Evolutionary conservation across 1,139 yeast genomes (phyloP).

Genomic region (Taphrina sp.): DNA sequence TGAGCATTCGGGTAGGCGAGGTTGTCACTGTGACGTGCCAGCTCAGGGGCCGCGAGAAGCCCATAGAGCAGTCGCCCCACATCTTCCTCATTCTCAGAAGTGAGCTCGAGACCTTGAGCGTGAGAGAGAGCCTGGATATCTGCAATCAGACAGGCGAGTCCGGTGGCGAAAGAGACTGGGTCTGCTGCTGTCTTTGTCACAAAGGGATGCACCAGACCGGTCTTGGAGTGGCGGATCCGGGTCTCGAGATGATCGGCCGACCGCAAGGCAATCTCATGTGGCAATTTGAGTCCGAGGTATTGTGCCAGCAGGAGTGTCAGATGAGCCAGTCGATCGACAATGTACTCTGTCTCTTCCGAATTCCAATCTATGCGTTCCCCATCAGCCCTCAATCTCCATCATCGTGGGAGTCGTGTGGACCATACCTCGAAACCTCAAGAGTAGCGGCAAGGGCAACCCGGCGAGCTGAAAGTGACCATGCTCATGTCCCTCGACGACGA

Average conservation of each 20-base stretch:
- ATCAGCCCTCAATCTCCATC: no score
- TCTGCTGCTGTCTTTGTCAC: not conserved
- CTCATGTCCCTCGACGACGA: not conserved
- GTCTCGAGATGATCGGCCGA: not conserved
- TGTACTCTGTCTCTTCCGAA: not conserved
- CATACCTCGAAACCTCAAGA: conserved; percentile 16
- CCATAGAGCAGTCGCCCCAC: conserved; percentile 5
- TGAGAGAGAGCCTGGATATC: conserved; percentile 4
- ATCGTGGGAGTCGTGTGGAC: no score
- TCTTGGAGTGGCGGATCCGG: not conserved
- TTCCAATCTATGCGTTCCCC: not conserved
- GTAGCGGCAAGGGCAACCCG: conserved; percentile 15
- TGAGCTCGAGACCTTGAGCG: not conserved
- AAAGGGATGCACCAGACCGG: not conserved
- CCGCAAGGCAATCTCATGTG: not conserved
- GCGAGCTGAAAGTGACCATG: conserved; percentile 3
- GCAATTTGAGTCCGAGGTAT: conserved; percentile 22
- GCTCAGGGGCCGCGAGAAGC: not conserved
- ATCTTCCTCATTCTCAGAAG: not conserved
- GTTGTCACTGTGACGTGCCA: conserved; percentile 1
- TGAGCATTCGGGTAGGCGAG: no score
- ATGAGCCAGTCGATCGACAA: not conserved
- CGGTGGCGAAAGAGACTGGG: not conserved
- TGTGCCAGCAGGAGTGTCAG: conserved; percentile 1
- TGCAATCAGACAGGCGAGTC: conserved; percentile 4